Evolutionary conservation across 1,284 basidiomycete genomes (phyloP), one percentile per base, ranked within the genome.

Genomic region (Volvariella surrecta): DNA sequence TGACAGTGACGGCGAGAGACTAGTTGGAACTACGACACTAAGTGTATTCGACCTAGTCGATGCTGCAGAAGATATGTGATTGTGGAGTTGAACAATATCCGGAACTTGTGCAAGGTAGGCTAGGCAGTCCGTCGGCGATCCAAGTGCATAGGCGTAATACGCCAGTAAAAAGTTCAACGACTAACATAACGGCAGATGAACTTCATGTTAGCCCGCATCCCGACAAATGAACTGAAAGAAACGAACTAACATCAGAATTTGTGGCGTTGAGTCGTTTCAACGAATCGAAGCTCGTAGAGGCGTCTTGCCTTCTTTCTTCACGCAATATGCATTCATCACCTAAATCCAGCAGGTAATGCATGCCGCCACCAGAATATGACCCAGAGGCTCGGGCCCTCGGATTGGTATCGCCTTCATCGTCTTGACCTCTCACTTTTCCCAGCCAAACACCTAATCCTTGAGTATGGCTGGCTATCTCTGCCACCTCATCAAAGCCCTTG

Each of bases 111-210:
- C 60, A 4, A 88, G 69, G 43, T 81, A 65, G 1, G 62, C 54
- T 15, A 92, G 62, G 45, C 85, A 89, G 43, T 78, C 74, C 2
- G 68, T 59, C 13, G 80, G 79, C 15, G 75, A 67, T 22, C 79
- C 78, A 2, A 90, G 62, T 0, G 88, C 83, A 58, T 87, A 89
- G 2, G 79, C 76, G 52, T 85, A 82, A 59, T 87, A 89, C 2
- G 85, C 88, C 32, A 85, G 62, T 0, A 75, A 70, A 43, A 87
- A 70, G 47, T 74, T 66, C 13, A 79, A 63, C 11, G 74, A 78
- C 82, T 84, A 49, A 10, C 37, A 16, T 16, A 19, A 28, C 40
- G 31, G 38, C 42, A 46, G 32, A 37, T 31, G 24, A 28, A 11
- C 24, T 6, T 11, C 24, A 28, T 11, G 24, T 28, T 28, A 28